These are phyloP conservation scores for Pythium myriotylum DNA, from an alignment of 352 stramenopile species.

Conservation along the genomic window DNA sequence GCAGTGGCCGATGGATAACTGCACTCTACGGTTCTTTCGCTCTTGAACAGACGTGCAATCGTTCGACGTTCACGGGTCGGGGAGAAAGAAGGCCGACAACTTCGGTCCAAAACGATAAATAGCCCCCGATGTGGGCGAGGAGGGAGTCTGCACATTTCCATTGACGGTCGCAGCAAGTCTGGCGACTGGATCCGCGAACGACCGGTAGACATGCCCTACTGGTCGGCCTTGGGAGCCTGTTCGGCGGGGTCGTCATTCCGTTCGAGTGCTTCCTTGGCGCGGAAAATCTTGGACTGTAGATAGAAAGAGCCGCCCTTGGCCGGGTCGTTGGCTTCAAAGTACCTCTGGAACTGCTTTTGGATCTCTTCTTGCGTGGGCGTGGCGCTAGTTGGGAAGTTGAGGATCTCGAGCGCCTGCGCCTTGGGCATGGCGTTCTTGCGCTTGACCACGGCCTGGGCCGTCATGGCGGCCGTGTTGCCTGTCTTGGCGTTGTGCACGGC, in stretches of 20 bases:
- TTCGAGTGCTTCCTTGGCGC: constrained; percentile 88
- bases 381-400: constrained; percentile 72
- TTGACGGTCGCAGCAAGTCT: not conserved
- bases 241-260: constrained; percentile 33
- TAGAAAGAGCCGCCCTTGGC: constrained; percentile 92
- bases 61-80: constrained; percentile 22
- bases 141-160: not conserved
- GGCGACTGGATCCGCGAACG: not conserved
- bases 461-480: constrained; percentile 70
- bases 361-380: constrained; percentile 61
- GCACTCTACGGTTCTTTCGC: not conserved
- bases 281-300: constrained; percentile 92
- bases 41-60: not conserved
- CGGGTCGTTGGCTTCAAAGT: constrained; percentile 90
- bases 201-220: constrained; percentile 11
- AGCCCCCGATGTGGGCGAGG: constrained; percentile 21
- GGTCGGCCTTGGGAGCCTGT: constrained; percentile 24
- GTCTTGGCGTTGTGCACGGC: constrained; percentile 85
- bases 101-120: constrained; percentile 33
- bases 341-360: constrained; percentile 85
- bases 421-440: constrained; percentile 81
- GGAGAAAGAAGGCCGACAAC: constrained; percentile 30
- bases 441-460: constrained; percentile 56
- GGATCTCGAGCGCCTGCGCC: constrained; percentile 78
- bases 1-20: not conserved